Evolutionary conservation across 768 basidiomycete species (phyloP).

Genomic region (Calocera viscosa): DNA sequence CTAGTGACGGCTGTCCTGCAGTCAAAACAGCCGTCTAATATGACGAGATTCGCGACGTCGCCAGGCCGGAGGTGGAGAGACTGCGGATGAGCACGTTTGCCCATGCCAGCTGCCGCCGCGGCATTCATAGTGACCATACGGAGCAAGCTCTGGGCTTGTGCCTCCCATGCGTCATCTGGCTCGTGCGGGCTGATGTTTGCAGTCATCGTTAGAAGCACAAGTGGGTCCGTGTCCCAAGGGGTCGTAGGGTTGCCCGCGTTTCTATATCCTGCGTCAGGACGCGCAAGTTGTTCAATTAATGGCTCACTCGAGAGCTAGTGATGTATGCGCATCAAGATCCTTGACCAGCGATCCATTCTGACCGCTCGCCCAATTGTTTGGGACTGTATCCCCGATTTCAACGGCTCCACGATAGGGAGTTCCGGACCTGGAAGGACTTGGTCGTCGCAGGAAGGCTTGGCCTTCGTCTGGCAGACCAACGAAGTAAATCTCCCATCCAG

Average conservation of each 20-base stretch:
- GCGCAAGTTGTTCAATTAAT: neutral
- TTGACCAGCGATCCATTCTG: neutral
- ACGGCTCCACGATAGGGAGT: no score
- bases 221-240: neutral
- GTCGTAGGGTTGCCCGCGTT: neutral
- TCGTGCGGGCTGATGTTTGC: conserved; percentile 32
- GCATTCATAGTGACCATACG: conserved; percentile 40
- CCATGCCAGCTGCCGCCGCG: conserved; percentile 42
- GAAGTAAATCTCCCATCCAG: conserved; percentile 1
- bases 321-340: neutral
- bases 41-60: conserved; percentile 45
- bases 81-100: conserved; percentile 20
- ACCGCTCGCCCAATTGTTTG: no score
- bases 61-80: conserved; percentile 32
- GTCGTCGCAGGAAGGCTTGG: neutral
- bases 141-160: neutral
- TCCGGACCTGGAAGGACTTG: neutral
- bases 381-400: no score
- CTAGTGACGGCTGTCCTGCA: conserved; percentile 39
- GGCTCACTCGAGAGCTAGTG: neutral
- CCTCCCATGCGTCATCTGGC: conserved; percentile 10
- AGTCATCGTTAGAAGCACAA: neutral
- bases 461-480: neutral
- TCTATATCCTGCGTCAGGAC: no score
- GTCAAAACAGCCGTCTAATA: conserved; percentile 39